A percentile compares a stretch with the other conserved stretches of the same genome.
These are phyloP conservation scores for Psilocybe cyanescens DNA, from an alignment of 768 basidiomycete species.

Conservation along the genomic window DNA sequence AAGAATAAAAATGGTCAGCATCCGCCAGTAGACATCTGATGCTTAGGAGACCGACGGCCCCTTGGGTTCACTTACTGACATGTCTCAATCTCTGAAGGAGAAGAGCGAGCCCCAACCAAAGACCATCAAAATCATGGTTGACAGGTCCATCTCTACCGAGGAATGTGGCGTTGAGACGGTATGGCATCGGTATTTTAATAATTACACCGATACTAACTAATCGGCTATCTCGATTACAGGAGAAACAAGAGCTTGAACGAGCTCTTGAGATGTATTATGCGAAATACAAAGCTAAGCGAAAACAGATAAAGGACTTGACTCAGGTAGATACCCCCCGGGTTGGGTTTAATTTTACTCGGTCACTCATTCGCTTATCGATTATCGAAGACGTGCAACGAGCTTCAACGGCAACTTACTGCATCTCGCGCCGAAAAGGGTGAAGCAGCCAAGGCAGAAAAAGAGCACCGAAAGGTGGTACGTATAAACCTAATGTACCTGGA, in stretches of 20 bases:
- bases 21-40: neutral
- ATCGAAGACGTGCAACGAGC: neutral
- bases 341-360: neutral
- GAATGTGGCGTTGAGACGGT: neutral
- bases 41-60: neutral
- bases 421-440: neutral
- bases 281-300: conserved; percentile 11
- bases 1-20: neutral
- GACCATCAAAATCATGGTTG: neutral
- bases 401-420: neutral
- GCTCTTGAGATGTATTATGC: conserved; percentile 13
- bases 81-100: neutral
- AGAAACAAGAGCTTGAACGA: conserved; percentile 6
- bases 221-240: neutral
- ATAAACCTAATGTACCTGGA: too few species aligned
- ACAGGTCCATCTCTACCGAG: neutral
- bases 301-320: neutral
- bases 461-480: too few species aligned
- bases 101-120: neutral
- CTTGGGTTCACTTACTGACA: neutral
- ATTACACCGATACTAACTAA: neutral
- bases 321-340: neutral
- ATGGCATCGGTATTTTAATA: neutral
- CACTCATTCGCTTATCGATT: neutral
- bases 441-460: neutral